Conservation (phyloP, 306 rosid species). For the Dicorynia guianensis region DNA sequence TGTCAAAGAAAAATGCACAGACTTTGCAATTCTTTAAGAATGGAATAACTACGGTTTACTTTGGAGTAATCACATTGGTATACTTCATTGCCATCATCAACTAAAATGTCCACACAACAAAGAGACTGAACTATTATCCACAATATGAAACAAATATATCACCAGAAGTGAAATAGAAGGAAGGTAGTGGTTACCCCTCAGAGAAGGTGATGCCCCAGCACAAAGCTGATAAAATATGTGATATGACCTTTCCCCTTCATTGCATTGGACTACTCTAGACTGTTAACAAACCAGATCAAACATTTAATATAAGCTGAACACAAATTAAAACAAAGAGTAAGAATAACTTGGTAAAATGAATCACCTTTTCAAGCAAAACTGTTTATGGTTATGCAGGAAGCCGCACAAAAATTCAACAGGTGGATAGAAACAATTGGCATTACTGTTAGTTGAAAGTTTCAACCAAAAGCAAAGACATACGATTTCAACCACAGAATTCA, state of each 20-base stretch:
- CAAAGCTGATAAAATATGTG: constrained; percentile 99
- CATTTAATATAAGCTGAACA: constrained; percentile 34
- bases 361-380: constrained; percentile 99
- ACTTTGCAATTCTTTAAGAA: neutral
- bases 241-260: constrained; percentile 95
- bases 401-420: constrained; percentile 44
- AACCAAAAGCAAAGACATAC: constrained; percentile 32
- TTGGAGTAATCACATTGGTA: constrained; percentile 4
- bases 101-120: constrained; percentile 4
- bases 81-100: constrained; percentile 33
- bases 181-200: constrained; percentile 62
- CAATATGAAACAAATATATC: constrained; percentile 34
- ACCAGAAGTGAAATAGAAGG: constrained; percentile 23
- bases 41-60: constrained; percentile 1
- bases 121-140: constrained; percentile 11
- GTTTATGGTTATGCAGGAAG: constrained; percentile 40
- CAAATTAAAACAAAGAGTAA: constrained; percentile 18
- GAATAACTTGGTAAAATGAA: constrained; percentile 38
- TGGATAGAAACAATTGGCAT: constrained; percentile 39
- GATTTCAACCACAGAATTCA: constrained; percentile 37
- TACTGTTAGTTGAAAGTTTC: constrained; percentile 48
- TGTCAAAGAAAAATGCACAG: neutral
- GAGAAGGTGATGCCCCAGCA: constrained; percentile 87
- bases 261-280: constrained; percentile 99
- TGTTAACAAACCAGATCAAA: constrained; percentile 51